Conservation (phyloP, 2,329 filamentous ascomycete species). For the Paecilomyces niveus region DNA sequence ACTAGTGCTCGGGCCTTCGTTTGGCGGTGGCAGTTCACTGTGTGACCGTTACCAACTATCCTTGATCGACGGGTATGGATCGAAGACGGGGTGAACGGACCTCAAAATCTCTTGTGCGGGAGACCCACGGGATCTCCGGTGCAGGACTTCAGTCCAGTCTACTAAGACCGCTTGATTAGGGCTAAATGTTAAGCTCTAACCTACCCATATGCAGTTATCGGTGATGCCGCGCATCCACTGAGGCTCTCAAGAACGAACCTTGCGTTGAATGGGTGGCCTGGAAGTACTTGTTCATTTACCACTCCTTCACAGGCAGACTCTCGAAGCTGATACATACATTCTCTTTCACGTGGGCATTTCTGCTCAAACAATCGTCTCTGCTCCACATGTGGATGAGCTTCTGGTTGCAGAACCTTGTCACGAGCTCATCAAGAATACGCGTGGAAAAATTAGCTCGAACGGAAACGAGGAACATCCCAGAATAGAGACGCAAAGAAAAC, state of each 20-base stretch:
- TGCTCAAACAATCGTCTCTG: neutral
- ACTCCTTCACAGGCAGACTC: neutral
- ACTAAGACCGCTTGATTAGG: neutral
- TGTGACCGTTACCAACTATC: neutral
- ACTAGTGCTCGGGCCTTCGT: neutral
- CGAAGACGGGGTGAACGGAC: neutral
- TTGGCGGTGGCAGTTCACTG: neutral
- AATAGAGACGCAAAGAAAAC: neutral
- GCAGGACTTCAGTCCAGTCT: neutral
- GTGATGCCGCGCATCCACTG: neutral
- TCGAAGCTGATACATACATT: neutral
- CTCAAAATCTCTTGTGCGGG: neutral
- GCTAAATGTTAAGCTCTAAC: neutral
- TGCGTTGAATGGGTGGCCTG: neutral
- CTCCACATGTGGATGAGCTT: neutral
- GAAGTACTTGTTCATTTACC: neutral
- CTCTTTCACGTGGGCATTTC: neutral
- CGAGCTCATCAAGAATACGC: neutral
- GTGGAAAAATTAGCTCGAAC: neutral
- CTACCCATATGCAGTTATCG: neutral
- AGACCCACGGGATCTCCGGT: neutral
- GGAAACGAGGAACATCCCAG: neutral
- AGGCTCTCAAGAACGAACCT: neutral
- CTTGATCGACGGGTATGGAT: neutral
- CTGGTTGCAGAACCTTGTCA: neutral